A percentile compares a stretch with the other conserved stretches of the same genome.
Evolutionary conservation across 2,329 filamentous ascomycete genomes (phyloP).

Genomic region (Ophiostoma novo-ulmi): DNA sequence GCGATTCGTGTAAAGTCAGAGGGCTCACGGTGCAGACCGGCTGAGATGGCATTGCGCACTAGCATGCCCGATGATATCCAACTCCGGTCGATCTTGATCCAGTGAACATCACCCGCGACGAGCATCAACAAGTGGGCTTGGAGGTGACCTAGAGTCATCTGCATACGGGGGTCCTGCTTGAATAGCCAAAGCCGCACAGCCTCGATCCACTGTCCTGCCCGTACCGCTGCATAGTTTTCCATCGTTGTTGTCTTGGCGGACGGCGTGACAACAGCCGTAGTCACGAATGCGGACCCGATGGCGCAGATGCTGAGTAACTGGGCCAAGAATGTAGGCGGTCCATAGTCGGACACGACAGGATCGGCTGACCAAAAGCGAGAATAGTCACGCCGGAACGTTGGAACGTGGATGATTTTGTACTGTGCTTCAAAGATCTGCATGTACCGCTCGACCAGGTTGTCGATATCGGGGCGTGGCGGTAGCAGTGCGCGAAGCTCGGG

Average conservation of each 20-base stretch:
- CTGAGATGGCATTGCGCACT: slow-evolving; percentile 12
- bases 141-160: slow-evolving; percentile 7
- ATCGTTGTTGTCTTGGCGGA: neutral
- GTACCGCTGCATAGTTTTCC: slow-evolving; percentile 12
- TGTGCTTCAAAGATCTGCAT: slow-evolving; percentile 9
- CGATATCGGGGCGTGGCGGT: neutral
- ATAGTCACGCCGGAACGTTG: slow-evolving; percentile 5
- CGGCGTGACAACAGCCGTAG: neutral
- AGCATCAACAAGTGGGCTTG: slow-evolving; percentile 10
- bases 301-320: slow-evolving; percentile 6
- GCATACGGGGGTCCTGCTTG: slow-evolving; percentile 13
- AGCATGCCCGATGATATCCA: slow-evolving; percentile 13
- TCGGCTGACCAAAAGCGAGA: neutral
- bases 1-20: slow-evolving; percentile 5
- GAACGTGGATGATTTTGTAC: slow-evolving; percentile 8
- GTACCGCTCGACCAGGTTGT: neutral
- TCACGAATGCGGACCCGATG: slow-evolving; percentile 1
- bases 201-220: neutral
- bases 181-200: slow-evolving; percentile 11
- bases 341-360: neutral
- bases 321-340: slow-evolving; percentile 3
- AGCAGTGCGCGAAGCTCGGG: slow-evolving; percentile 1
- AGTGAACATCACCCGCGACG: slow-evolving; percentile 8
- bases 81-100: slow-evolving; percentile 9
- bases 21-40: slow-evolving; percentile 5